phyloP scores from a whole-genome alignment of 495 filamentous ascomycete genomes.

The Penicillium manginii region DNA sequence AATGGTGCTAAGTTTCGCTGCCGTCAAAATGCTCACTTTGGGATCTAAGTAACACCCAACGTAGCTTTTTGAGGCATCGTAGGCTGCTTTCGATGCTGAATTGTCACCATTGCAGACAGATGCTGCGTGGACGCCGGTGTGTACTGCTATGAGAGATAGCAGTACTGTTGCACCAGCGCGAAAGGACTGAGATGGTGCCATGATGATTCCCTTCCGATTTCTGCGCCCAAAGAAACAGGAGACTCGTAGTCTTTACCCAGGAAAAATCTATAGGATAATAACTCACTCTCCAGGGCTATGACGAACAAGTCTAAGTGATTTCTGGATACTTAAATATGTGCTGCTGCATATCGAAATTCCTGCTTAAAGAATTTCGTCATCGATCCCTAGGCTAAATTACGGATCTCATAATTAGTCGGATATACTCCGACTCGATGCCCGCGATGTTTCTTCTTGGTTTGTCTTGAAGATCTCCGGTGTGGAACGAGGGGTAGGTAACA shows the following conservation, averaged over 20 bases:
- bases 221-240: constrained; percentile 7
- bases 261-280: constrained; percentile 4
- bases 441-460: background rate
- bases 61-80: constrained; percentile 9
- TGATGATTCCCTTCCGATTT: constrained; percentile 8
- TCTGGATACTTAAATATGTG: constrained; percentile 8
- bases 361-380: constrained; percentile 3
- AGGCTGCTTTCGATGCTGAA: constrained; percentile 9
- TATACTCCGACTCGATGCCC: background rate
- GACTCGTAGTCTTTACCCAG: constrained; percentile 6
- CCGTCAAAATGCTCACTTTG: constrained; percentile 13
- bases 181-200: constrained; percentile 10
- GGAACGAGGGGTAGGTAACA: constrained; percentile 7
- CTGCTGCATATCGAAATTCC: constrained; percentile 8
- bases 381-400: constrained; percentile 12
- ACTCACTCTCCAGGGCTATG: constrained; percentile 5
- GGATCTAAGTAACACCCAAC: constrained; percentile 15
- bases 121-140: constrained; percentile 8
- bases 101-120: constrained; percentile 5
- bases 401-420: constrained; percentile 3
- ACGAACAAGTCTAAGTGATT: constrained; percentile 9
- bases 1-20: constrained; percentile 16
- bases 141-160: constrained; percentile 12
- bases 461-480: constrained; percentile 6
- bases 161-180: constrained; percentile 10